A percentile compares a stretch with the other conserved stretches of the same genome.
phyloP scores from a whole-genome alignment of 257 asterid genomes.

The Solanum gracilifrons region DNA sequence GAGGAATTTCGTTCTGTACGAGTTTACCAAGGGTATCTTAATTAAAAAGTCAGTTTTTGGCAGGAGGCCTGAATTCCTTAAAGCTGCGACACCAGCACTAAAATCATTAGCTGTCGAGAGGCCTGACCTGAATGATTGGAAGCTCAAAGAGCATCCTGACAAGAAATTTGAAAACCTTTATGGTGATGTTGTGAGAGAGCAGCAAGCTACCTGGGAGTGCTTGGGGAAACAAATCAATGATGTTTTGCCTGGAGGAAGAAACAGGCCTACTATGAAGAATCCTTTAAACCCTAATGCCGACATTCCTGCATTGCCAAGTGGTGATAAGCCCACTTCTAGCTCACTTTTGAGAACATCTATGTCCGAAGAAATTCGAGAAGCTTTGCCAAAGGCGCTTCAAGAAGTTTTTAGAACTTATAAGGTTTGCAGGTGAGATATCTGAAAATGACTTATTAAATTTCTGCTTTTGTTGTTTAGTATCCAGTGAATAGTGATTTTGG shows the following conservation, averaged over 20 bases:
- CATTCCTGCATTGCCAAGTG: background rate
- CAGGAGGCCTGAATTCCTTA: background rate
- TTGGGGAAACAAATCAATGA: conserved; percentile 26
- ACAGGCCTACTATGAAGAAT: conserved; percentile 20
- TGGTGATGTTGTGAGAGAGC: conserved; percentile 43
- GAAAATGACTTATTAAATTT: background rate
- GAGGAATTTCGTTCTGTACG: conserved; percentile 50
- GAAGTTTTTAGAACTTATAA: conserved; percentile 46
- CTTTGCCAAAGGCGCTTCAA: conserved; percentile 47
- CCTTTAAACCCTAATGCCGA: background rate
- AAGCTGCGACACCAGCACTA: conserved; percentile 36
- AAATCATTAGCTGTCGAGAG: conserved; percentile 51
- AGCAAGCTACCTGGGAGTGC: conserved; percentile 39
- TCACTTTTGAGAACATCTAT: conserved; percentile 26
- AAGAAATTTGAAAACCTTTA: conserved; percentile 32
- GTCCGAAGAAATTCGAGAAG: conserved; percentile 58
- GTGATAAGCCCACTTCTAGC: conserved; percentile 2
- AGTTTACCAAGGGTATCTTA: conserved; percentile 45
- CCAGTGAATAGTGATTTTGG: background rate
- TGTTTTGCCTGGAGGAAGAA: conserved; percentile 1
- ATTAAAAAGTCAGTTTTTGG: conserved; percentile 25
- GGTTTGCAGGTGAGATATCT: conserved; percentile 71
- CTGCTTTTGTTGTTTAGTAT: background rate
- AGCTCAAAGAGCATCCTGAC: conserved; percentile 63
- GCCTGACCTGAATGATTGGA: conserved; percentile 50